These are phyloP conservation scores for Knoxdaviesia proteae DNA, from an alignment of 2,329 filamentous ascomycete species.

Conservation along the genomic window DNA sequence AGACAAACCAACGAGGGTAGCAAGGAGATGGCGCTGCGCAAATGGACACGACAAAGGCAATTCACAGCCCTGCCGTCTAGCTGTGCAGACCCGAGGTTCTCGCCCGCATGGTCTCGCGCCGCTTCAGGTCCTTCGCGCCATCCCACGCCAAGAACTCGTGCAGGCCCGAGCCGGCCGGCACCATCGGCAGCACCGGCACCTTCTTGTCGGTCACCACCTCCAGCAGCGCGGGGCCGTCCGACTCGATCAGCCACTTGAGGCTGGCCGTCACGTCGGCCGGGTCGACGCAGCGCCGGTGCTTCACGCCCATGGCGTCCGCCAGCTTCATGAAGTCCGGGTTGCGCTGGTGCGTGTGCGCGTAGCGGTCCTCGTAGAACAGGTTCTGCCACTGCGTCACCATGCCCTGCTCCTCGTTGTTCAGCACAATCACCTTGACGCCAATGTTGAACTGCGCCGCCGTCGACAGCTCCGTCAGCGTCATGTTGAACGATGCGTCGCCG, in stretches of 20 bases:
- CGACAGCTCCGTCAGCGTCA: slow-evolving; percentile 89
- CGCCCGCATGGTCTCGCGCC: slow-evolving; percentile 45
- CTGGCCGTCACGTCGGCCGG: slow-evolving; percentile 58
- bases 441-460: slow-evolving; percentile 93
- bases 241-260: slow-evolving; percentile 62
- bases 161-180: slow-evolving; percentile 66
- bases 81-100: slow-evolving; percentile 32
- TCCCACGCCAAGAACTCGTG: slow-evolving; percentile 91
- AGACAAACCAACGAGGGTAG: too few species aligned
- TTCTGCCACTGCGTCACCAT: slow-evolving; percentile 97
- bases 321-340: slow-evolving; percentile 89
- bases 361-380: slow-evolving; percentile 82
- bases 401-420: slow-evolving; percentile 94
- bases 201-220: slow-evolving; percentile 85
- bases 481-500: slow-evolving; percentile 96
- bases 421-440: slow-evolving; percentile 77
- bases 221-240: slow-evolving; percentile 68
- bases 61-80: not conserved
- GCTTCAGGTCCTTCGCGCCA: slow-evolving; percentile 45
- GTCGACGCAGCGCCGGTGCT: slow-evolving; percentile 49
- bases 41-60: too few species aligned
- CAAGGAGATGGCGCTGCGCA: too few species aligned
- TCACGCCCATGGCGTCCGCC: slow-evolving; percentile 74
- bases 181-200: slow-evolving; percentile 94
- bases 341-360: slow-evolving; percentile 68